Conservation (phyloP, 2,329 filamentous ascomycete species). For the Gliomastix tumulicola region DNA sequence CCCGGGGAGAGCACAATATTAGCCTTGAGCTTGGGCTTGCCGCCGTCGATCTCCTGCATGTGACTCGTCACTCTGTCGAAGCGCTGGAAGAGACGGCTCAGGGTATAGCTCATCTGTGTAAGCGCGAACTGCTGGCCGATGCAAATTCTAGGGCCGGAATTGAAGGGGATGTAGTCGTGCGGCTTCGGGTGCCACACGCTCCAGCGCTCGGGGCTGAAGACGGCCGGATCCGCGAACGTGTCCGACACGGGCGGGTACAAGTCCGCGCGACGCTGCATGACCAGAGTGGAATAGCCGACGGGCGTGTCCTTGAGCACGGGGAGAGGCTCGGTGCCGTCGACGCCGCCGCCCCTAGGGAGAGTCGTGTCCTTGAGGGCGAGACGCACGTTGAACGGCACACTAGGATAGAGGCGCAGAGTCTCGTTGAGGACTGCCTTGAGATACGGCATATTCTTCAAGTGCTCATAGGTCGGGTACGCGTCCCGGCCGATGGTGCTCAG, state of each 20-base stretch:
- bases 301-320: constrained; percentile 59
- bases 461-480: constrained; percentile 61
- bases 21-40: constrained; percentile 44
- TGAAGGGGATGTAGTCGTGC: constrained; percentile 71
- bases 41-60: constrained; percentile 48
- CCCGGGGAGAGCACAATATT: constrained; percentile 55
- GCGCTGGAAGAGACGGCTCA: constrained; percentile 65
- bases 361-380: constrained; percentile 66
- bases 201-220: constrained; percentile 65
- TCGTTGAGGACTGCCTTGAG: constrained; percentile 69
- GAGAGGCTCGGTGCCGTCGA: constrained; percentile 53
- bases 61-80: constrained; percentile 57
- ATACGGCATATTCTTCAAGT: constrained; percentile 86
- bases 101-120: constrained; percentile 68
- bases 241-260: constrained; percentile 47
- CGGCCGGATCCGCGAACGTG: constrained; percentile 34
- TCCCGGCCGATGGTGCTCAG: constrained; percentile 56
- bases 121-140: constrained; percentile 78
- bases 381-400: constrained; percentile 74
- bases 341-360: constrained; percentile 64
- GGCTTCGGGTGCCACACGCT: constrained; percentile 52
- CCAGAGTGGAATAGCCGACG: constrained; percentile 59
- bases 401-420: constrained; percentile 69
- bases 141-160: constrained; percentile 67
- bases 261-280: constrained; percentile 65